Evolutionary conservation across 257 asterid species (phyloP).

Genomic region (Haberlea rhodopensis): DNA sequence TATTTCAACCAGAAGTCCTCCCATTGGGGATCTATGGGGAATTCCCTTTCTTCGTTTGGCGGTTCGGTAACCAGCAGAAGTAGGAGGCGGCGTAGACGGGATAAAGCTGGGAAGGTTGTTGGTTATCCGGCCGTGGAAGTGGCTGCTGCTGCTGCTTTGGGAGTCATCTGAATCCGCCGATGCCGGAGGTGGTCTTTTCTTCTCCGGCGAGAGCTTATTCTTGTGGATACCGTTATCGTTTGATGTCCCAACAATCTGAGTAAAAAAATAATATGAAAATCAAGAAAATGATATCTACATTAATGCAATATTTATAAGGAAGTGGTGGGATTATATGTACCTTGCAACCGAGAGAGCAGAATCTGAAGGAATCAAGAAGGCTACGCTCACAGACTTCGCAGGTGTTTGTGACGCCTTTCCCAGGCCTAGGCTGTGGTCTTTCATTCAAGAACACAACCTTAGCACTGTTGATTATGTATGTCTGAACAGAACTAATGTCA

Average conservation of each 20-base stretch:
- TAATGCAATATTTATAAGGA: too few species aligned
- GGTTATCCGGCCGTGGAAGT: constrained; percentile 35
- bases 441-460: constrained; percentile 64
- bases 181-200: constrained; percentile 19
- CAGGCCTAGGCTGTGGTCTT: constrained; percentile 71
- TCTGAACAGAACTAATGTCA: constrained; percentile 60
- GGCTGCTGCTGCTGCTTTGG: constrained; percentile 47
- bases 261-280: neutral
- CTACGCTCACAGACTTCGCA: constrained; percentile 63
- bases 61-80: constrained; percentile 45
- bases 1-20: constrained; percentile 47
- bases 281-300: too few species aligned
- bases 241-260: constrained; percentile 78
- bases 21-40: constrained; percentile 89
- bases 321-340: constrained; percentile 25
- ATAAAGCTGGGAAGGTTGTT: constrained; percentile 50
- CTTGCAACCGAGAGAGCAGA: constrained; percentile 79
- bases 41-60: constrained; percentile 85
- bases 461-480: constrained; percentile 68
- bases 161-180: constrained; percentile 51
- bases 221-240: constrained; percentile 29
- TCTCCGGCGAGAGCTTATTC: constrained; percentile 35
- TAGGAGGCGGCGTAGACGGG: constrained; percentile 86
- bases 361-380: constrained; percentile 61
- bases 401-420: constrained; percentile 61